phyloP scores from a whole-genome alignment of 192 early-diverging fungal genomes.

The Funneliformis geosporum region DNA sequence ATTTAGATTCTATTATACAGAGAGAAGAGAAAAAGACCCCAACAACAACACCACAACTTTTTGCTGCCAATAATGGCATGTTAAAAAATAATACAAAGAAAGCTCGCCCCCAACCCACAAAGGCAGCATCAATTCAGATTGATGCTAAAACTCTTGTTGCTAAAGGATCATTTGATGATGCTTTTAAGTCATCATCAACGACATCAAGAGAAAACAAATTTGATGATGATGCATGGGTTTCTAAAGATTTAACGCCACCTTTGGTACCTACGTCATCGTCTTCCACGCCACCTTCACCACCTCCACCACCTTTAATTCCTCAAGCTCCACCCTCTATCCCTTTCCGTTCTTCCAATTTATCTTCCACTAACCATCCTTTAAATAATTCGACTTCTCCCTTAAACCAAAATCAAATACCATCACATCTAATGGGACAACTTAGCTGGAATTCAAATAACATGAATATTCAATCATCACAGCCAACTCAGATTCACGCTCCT shows the following conservation, averaged over 20 bases:
- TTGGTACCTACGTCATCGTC: neutral
- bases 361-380: neutral
- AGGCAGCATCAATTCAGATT: constrained; percentile 50
- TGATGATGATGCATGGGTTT: constrained; percentile 57
- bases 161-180: constrained; percentile 40
- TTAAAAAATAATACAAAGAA: constrained; percentile 35
- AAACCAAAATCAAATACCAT: neutral
- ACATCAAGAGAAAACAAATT: constrained; percentile 44
- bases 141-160: constrained; percentile 44
- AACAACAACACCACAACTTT: constrained; percentile 5
- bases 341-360: neutral
- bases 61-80: constrained; percentile 31
- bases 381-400: neutral
- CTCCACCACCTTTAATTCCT: neutral
- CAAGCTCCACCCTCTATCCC: neutral
- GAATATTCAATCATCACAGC: neutral
- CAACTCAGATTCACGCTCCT: neutral
- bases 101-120: constrained; percentile 53
- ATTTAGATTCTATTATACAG: constrained; percentile 29
- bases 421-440: neutral
- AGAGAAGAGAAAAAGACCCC: constrained; percentile 21
- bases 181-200: constrained; percentile 35
- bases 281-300: constrained; percentile 14
- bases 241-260: neutral
- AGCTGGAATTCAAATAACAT: neutral